phyloP scores from a whole-genome alignment of 208 protist genomes.

The Acanthamoeba royreba region DNA sequence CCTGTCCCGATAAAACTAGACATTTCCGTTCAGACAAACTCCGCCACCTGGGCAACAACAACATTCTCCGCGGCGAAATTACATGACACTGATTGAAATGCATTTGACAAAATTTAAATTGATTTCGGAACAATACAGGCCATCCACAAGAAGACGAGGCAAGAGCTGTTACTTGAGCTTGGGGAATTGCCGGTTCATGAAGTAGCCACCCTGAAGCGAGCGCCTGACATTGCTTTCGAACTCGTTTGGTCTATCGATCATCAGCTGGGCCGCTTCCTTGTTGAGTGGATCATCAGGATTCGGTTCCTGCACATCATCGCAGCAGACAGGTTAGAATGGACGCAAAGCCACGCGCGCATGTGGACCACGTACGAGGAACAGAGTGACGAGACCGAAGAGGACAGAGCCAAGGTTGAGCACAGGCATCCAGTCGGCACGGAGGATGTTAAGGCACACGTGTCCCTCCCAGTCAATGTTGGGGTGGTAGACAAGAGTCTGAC shows the following conservation, averaged over 20 bases:
- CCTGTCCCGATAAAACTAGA: no score
- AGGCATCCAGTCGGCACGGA: constrained; percentile 84
- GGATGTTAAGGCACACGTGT: constrained; percentile 83
- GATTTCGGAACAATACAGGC: neutral
- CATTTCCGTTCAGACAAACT: no score
- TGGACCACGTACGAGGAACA: neutral
- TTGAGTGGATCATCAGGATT: constrained; percentile 86
- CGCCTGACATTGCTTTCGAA: constrained; percentile 76
- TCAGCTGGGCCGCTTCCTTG: constrained; percentile 78
- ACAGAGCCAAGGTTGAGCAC: constrained; percentile 80
- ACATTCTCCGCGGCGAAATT: no score
- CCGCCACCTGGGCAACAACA: no score
- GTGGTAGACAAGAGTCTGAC: constrained; percentile 73
- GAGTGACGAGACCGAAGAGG: constrained; percentile 76
- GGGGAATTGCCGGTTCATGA: constrained; percentile 64
- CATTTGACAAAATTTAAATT: neutral
- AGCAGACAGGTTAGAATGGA: neutral
- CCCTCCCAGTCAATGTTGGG: constrained; percentile 84
- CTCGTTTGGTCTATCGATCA: constrained; percentile 61
- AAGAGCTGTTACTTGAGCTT: constrained; percentile 58
- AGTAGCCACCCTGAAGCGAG: constrained; percentile 68
- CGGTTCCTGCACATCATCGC: constrained; percentile 62
- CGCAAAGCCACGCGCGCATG: neutral
- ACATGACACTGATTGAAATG: neutral
- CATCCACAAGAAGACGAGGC: neutral